Conservation (phyloP, 139 green algal species). For the Pseudopediastrum boryanum region DNA sequence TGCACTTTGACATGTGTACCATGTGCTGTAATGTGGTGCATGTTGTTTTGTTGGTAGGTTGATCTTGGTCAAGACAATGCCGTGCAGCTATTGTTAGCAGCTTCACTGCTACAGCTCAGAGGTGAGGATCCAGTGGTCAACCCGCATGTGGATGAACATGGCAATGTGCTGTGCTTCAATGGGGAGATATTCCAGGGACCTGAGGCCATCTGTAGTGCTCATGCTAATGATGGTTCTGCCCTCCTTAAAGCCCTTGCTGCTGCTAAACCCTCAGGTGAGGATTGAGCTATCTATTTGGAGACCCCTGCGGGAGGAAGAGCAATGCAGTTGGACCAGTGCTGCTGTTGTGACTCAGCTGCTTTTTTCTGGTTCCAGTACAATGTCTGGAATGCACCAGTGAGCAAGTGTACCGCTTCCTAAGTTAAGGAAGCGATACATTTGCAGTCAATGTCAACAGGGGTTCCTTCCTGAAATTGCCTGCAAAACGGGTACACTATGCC, state of each 20-base stretch:
- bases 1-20: background rate
- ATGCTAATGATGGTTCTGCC: constrained; percentile 55
- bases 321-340: background rate
- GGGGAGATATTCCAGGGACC: constrained; percentile 74
- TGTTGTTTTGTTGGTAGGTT: too few species aligned
- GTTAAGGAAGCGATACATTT: too few species aligned
- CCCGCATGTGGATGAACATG: constrained; percentile 28
- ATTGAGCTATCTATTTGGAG: constrained; percentile 8
- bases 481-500: too few species aligned
- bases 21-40: background rate
- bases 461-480: too few species aligned
- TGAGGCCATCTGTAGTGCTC: too few species aligned
- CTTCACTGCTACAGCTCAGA: constrained; percentile 79
- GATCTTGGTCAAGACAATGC: too few species aligned
- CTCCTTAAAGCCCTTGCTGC: constrained; percentile 52
- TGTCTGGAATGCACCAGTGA: too few species aligned
- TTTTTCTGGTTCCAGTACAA: too few species aligned
- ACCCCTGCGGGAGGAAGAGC: background rate
- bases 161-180: constrained; percentile 77
- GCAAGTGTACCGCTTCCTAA: too few species aligned
- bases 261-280: background rate
- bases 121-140: constrained; percentile 23
- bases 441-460: too few species aligned
- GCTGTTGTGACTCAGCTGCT: background rate
- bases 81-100: constrained; percentile 34